phyloP scores from a whole-genome alignment of 345 rosid species.

The Lepidium africanum region DNA sequence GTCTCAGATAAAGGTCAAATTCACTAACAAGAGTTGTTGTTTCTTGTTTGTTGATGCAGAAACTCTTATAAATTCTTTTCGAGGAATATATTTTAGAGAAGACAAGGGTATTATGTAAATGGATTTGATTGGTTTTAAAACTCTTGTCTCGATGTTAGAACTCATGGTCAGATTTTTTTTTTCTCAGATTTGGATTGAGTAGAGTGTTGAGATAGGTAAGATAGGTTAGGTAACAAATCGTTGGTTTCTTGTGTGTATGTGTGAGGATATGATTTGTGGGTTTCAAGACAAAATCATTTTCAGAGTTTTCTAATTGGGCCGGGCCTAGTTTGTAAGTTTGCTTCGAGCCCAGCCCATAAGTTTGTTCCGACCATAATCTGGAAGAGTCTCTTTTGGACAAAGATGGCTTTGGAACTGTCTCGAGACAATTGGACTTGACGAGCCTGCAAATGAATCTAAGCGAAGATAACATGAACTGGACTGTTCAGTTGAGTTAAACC shows the following conservation, averaged over 20 bases:
- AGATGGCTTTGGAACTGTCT: slow-evolving; percentile 57
- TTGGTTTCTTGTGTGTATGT: slow-evolving; percentile 1
- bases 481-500: slow-evolving; percentile 37
- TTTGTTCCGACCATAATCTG: neutral
- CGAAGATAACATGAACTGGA: slow-evolving; percentile 79
- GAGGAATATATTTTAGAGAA: neutral
- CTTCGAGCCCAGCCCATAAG: neutral
- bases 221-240: slow-evolving; percentile 1
- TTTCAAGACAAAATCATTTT: slow-evolving; percentile 9
- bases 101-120: slow-evolving; percentile 14
- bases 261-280: slow-evolving; percentile 10
- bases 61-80: neutral
- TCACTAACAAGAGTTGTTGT: slow-evolving; percentile 7
- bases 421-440: no score
- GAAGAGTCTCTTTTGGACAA: slow-evolving; percentile 50
- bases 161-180: neutral
- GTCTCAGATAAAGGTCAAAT: neutral
- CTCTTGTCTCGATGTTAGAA: neutral
- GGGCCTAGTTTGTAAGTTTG: neutral
- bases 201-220: slow-evolving; percentile 14
- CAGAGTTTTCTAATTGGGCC: neutral
- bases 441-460: slow-evolving; percentile 72
- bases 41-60: slow-evolving; percentile 15
- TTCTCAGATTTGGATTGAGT: slow-evolving; percentile 4
- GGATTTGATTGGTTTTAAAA: slow-evolving; percentile 19